Evolutionary conservation across 257 asterid species (phyloP), one percentile per base, ranked within the genome.

Genomic region (Solanum virginianum): DNA sequence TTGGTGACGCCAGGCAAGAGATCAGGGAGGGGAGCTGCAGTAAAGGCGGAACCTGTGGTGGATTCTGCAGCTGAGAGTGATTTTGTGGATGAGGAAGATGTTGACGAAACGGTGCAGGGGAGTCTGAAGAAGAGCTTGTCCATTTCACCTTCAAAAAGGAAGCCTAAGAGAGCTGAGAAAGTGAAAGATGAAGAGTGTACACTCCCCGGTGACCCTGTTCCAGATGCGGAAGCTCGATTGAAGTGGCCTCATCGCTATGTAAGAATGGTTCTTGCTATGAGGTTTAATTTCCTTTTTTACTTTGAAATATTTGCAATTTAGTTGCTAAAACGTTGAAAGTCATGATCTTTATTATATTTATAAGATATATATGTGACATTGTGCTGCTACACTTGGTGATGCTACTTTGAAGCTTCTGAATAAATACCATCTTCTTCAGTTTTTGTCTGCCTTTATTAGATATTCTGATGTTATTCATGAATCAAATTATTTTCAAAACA

Each of bases 171-270:
- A 82, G 15, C 29, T 68, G 12, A 83, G 83, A 10, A 63, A 5
- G 43, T 43, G 2, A 86, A 62, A 14, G 90, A 86, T 26, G 89
- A 13, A 0, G 82, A 8, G 11, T 54, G 62, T 29, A 36, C 86
- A n/a, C 84, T 91, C 49, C 12, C 84, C 24, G 94, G 93, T 1
- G 86, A 89, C 8, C 94, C 94, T 59, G 45, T 94, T 22, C 83
- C 88, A 0, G 75, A 39, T 1, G 87, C 85, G 2, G 96, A 93
- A 83, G 96, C 98, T 22, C 71, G 85, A 54, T 63, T 69, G 54
- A 86, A 90, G 22, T 94, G 97, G 98, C 96, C 96, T 22, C 89
- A 89, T 80, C 94, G 97, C 0, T 93, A 75, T 24, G 90, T 87
- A 85, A 81, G 62, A 83, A 80, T 80, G 85, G 71, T 49, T 39